Conservation (phyloP, 129 eudicot genomes). For the Pseudognaphalium luteoalbum region DNA sequence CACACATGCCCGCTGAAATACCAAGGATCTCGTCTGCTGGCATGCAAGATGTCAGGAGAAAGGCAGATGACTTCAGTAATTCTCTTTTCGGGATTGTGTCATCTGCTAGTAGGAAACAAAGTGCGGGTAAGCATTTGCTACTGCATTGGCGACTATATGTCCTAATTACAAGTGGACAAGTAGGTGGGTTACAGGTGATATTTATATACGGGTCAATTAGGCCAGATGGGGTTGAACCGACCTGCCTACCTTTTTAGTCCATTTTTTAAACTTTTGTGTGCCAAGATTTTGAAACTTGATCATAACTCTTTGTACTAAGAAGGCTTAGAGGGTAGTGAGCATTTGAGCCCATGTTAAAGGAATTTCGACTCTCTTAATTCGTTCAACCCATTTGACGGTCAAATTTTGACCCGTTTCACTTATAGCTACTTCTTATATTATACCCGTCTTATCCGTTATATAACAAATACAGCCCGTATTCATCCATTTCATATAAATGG, state of each 20-base stretch:
- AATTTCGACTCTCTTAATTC: no score
- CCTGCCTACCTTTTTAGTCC: background rate
- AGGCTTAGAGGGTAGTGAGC: background rate
- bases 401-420: no score
- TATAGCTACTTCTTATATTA: no score
- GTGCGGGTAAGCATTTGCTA: conserved; percentile 39
- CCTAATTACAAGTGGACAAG: background rate
- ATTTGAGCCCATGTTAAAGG: no score
- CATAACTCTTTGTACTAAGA: no score
- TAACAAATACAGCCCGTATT: no score
- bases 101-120: conserved; percentile 42
- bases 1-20: conserved; percentile 20
- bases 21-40: conserved; percentile 28
- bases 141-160: background rate
- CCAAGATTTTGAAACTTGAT: background rate
- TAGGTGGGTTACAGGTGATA: background rate
- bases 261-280: background rate
- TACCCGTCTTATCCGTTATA: no score
- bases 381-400: no score
- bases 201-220: background rate
- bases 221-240: background rate
- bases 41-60: conserved; percentile 32
- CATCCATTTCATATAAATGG: no score
- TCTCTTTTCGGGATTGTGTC: conserved; percentile 73
- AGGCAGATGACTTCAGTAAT: conserved; percentile 48